Conservation (phyloP, 495 filamentous ascomycete genomes). For the Hyaloscypha bicolor region DNA sequence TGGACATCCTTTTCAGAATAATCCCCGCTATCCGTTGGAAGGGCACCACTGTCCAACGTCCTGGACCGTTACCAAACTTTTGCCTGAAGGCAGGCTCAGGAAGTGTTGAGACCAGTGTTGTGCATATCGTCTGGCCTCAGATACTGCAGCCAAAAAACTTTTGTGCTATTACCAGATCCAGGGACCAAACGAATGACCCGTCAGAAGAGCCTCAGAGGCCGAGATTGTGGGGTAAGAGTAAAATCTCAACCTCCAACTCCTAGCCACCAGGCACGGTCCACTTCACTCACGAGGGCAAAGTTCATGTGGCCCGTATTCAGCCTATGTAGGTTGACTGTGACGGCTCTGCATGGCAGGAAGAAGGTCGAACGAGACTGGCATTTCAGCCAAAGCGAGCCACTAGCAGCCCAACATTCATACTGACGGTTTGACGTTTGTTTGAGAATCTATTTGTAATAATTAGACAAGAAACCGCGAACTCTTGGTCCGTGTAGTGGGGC, state of each 20-base stretch:
- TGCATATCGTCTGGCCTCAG: neutral
- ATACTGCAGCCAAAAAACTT: neutral
- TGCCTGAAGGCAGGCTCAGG: neutral
- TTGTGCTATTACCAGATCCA: neutral
- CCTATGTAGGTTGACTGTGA: neutral
- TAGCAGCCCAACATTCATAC: neutral
- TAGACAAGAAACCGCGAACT: constrained; percentile 11
- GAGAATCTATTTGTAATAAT: constrained; percentile 13
- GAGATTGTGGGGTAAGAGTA: neutral
- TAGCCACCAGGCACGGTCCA: constrained; percentile 10
- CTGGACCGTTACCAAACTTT: neutral
- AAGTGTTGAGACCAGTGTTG: neutral
- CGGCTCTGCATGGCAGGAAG: neutral
- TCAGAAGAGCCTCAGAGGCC: constrained; percentile 7
- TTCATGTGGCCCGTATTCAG: constrained; percentile 1
- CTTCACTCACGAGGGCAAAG: neutral
- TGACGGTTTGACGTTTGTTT: constrained; percentile 23
- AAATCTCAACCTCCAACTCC: neutral
- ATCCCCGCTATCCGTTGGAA: neutral
- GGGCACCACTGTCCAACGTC: neutral
- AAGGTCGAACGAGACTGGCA: neutral
- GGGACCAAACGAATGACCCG: neutral
- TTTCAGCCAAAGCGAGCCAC: constrained; percentile 9
- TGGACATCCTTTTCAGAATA: neutral
- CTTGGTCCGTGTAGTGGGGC: constrained; percentile 19